Evolutionary conservation across 768 basidiomycete genomes (phyloP).

Genomic region (Lactifluus volemus): DNA sequence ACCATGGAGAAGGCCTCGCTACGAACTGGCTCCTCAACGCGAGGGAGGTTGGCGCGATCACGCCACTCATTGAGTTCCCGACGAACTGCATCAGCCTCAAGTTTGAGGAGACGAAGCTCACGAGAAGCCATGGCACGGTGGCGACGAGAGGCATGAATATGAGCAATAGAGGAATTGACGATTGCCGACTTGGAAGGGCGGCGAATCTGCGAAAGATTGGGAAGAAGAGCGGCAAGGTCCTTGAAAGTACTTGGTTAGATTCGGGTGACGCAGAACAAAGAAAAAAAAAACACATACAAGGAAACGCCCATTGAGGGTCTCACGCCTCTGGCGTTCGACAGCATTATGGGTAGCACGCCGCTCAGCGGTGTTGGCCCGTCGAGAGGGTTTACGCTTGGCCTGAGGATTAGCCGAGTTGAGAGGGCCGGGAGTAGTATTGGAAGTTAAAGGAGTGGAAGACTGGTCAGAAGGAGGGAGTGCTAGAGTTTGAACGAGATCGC

Average conservation of each 20-base stretch:
- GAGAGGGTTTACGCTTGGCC: constrained; percentile 70
- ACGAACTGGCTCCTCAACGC: constrained; percentile 63
- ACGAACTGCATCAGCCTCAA: constrained; percentile 79
- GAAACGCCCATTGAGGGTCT: constrained; percentile 90
- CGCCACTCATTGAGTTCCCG: constrained; percentile 94
- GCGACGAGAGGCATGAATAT: constrained; percentile 74
- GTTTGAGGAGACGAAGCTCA: constrained; percentile 70
- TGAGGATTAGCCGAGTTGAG: constrained; percentile 28
- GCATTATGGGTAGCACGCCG: constrained; percentile 96
- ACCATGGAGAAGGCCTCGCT: constrained; percentile 67
- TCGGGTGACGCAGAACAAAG: constrained; percentile 1
- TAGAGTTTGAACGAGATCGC: constrained; percentile 28
- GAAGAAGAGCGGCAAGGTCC: constrained; percentile 88
- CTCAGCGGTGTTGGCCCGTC: constrained; percentile 93
- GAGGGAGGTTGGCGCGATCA: constrained; percentile 59
- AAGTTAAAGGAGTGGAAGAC: constrained; percentile 18
- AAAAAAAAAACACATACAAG: constrained; percentile 40
- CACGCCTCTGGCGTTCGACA: constrained; percentile 86
- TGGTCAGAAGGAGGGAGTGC: constrained; percentile 29
- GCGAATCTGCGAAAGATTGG: constrained; percentile 83
- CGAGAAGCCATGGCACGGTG: constrained; percentile 75
- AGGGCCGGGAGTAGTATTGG: constrained; percentile 10
- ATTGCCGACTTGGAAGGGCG: constrained; percentile 95
- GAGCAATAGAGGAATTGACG: constrained; percentile 91
- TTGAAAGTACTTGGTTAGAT: constrained; percentile 24